Evolutionary conservation across 176 grass and related monocot species (phyloP).

Genomic region (Tuctoria greenei): DNA sequence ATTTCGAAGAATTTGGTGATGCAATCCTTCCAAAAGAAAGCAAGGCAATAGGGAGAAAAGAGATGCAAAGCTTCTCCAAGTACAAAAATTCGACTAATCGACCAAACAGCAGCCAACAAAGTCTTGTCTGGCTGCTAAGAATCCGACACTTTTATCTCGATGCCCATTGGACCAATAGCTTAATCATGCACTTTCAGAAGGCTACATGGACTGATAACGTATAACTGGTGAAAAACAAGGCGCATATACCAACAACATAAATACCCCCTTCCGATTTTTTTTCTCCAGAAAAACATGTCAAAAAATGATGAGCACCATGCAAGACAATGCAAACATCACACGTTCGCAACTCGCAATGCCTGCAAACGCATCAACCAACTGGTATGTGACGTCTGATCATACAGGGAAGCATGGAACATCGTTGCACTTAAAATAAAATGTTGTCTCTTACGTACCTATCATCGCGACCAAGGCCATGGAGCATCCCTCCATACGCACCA

Average conservation of each 20-base stretch:
- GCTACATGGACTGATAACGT: background rate
- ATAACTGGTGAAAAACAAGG: background rate
- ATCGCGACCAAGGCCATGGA: conserved; percentile 84
- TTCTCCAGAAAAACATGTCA: conserved; percentile 11
- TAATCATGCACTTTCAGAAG: background rate
- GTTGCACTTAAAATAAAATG: background rate
- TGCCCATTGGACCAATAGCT: background rate
- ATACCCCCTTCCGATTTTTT: background rate
- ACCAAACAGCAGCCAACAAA: background rate
- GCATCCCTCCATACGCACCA: conserved; percentile 86
- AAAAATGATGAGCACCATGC: background rate
- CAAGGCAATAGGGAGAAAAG: background rate
- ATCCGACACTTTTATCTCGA: background rate
- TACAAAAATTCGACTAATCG: background rate
- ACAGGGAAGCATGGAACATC: background rate
- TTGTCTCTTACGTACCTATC: background rate
- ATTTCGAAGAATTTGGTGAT: background rate
- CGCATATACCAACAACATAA: background rate
- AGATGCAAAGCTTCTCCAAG: background rate
- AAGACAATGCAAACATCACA: background rate
- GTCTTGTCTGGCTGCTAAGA: background rate
- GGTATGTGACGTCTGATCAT: background rate
- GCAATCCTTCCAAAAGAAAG: background rate
- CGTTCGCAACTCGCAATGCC: background rate
- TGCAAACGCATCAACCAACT: background rate